These are phyloP conservation scores for Solanum sejunctum DNA, from an alignment of 257 asterid genomes.

Conservation along the genomic window DNA sequence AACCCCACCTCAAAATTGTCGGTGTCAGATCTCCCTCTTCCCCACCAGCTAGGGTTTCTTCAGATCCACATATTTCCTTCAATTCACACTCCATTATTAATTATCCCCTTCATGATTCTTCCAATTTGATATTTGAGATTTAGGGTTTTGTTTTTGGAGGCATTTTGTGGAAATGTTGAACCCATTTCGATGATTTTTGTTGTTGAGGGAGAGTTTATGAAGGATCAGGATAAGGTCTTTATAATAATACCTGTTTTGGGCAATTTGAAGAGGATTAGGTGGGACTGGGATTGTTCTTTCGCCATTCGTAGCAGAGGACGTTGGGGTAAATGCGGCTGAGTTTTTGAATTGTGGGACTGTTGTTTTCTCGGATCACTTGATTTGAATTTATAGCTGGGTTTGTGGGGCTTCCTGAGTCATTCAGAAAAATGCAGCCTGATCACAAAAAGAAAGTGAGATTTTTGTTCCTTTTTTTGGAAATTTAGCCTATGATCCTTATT, in stretches of 20 bases:
- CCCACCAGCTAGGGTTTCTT: conserved; percentile 34
- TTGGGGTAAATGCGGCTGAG: conserved; percentile 83
- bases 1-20: conserved; percentile 18
- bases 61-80: conserved; percentile 24
- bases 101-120: not conserved
- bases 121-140: not conserved
- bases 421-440: conserved; percentile 57
- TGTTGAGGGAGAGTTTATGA: conserved; percentile 38
- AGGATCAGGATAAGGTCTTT: conserved; percentile 30
- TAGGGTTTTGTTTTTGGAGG: not conserved
- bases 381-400: not conserved
- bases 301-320: conserved; percentile 60
- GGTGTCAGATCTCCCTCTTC: conserved; percentile 41
- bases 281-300: conserved; percentile 38
- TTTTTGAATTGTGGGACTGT: conserved; percentile 2
- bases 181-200: conserved; percentile 6
- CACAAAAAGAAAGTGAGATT: conserved; percentile 70
- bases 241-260: conserved; percentile 6
- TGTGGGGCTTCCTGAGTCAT: conserved; percentile 5
- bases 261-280: conserved; percentile 40
- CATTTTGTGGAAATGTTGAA: conserved; percentile 2
- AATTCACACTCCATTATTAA: not conserved
- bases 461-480: not conserved
- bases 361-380: not conserved
- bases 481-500: not conserved